Base-by-base conservation (phyloP, 106 monocot genomes). In the Dioscorea zingiberensis region DNA sequence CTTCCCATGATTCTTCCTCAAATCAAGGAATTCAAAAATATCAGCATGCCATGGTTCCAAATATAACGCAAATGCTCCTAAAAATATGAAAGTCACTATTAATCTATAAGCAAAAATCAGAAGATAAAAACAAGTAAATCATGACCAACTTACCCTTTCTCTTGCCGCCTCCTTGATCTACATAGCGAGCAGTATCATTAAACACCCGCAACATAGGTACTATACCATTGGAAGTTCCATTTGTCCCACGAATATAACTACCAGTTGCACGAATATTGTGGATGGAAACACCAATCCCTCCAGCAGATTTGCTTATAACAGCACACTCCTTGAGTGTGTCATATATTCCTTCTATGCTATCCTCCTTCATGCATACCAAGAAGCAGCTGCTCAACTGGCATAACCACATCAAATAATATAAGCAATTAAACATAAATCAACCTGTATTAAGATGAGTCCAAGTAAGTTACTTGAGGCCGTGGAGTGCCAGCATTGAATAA, bases 11-110 rank as follows among this genome's bases (percentile, higher is more conserved):
- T 97, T 97, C 83, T 97, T 97, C 32, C 91, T 76, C 25, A 97
- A 85, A 55, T 97, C 91, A 80, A 97, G 86, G 64, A 97, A 97
- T 29, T 97, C 95, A 81, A 81, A 97, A 21, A 97, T 73, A 81
- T 97, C 95, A 63, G 91, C 91, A 84, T 97, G 95, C 95, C 95
- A 97, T 44, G 95, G 95, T 55, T 97, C 95, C 78, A 97, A 83
- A 67, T 97, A 97, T 27, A 91, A 88, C 54, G 95, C 88, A 86
- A 97, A 97, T 47, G 95, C 91, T 71, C 95, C 95, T 95, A 68
- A 62, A 76, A 54, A 29, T 25, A 46, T 8, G 3, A 9, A 21
- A 25, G 12, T 21, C 46, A 23, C 0, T 3, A 44, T 21, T 44
- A 65, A 15, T 21, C 26, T 22, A 46, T 1, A n/a, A 18, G 51